phyloP scores from a whole-genome alignment of 768 basidiomycete genomes.

The Strobilomyces echinocephalus region DNA sequence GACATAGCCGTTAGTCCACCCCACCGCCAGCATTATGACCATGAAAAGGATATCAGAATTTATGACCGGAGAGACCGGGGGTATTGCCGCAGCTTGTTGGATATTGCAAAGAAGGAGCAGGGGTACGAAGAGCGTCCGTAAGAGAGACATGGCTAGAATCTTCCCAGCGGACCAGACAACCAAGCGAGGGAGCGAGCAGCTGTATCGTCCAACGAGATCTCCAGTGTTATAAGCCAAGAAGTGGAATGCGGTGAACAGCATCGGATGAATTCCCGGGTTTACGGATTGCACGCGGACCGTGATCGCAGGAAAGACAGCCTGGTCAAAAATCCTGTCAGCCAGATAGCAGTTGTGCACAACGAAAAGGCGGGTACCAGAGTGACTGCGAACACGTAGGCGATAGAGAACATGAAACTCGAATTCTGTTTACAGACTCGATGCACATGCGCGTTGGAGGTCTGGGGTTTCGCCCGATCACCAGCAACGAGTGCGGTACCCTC shows the following conservation, averaged over 20 bases:
- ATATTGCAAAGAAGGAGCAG: slow-evolving; percentile 88
- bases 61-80: slow-evolving; percentile 42
- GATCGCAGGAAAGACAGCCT: slow-evolving; percentile 87
- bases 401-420: slow-evolving; percentile 61
- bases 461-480: slow-evolving; percentile 18
- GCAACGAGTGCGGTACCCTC: slow-evolving; percentile 36
- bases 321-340: slow-evolving; percentile 3
- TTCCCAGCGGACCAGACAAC: slow-evolving; percentile 64
- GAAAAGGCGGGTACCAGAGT: slow-evolving; percentile 59
- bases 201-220: slow-evolving; percentile 65
- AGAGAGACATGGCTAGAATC: slow-evolving; percentile 58
- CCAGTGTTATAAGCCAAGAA: slow-evolving; percentile 74
- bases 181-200: slow-evolving; percentile 61
- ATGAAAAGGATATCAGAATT: slow-evolving; percentile 76
- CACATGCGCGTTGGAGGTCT: slow-evolving; percentile 40
- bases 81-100: slow-evolving; percentile 38
- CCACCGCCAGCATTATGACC: slow-evolving; percentile 66
- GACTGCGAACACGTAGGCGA: slow-evolving; percentile 70
- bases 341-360: background rate
- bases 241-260: slow-evolving; percentile 77
- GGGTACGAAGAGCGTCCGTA: slow-evolving; percentile 79
- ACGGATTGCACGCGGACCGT: slow-evolving; percentile 72
- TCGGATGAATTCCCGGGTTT: slow-evolving; percentile 62
- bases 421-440: slow-evolving; percentile 61
- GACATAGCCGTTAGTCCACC: slow-evolving; percentile 78